Evolutionary conservation across 2,329 filamentous ascomycete genomes (phyloP).

Genomic region (Colletotrichum phormii): DNA sequence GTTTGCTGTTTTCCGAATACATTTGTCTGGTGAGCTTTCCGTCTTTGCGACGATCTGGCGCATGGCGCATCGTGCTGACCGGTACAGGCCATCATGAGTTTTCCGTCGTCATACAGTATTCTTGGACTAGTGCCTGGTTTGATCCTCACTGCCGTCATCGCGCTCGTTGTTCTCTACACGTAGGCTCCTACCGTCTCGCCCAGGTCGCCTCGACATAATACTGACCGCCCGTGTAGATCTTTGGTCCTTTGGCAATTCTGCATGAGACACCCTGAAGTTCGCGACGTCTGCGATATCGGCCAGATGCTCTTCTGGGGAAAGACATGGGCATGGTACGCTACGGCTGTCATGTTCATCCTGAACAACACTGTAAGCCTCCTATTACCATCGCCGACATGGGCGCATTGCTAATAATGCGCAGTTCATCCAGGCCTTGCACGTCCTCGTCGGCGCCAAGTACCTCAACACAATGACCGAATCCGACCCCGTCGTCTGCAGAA

Average conservation of each 20-base stretch:
- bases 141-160: conserved; percentile 84
- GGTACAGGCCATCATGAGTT: conserved; percentile 81
- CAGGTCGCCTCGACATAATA: neutral
- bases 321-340: conserved; percentile 76
- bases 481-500: conserved; percentile 75
- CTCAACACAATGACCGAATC: conserved; percentile 87
- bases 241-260: conserved; percentile 82
- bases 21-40: conserved; percentile 60
- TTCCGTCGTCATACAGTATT: conserved; percentile 91
- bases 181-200: conserved; percentile 36
- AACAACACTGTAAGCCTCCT: conserved; percentile 76
- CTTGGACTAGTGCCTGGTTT: conserved; percentile 86
- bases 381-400: neutral
- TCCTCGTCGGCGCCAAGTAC: conserved; percentile 86
- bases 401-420: neutral
- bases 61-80: conserved; percentile 41
- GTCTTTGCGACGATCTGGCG: no score
- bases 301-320: conserved; percentile 93
- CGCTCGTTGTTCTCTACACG: conserved; percentile 85
- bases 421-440: conserved; percentile 70
- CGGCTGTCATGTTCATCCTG: conserved; percentile 87
- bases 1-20: conserved; percentile 92
- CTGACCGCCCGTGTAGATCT: conserved; percentile 39
- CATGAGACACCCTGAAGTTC: conserved; percentile 87
- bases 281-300: conserved; percentile 95